These are phyloP conservation scores for Carnegiea gigantea DNA, from an alignment of 179 eudicot species.

Conservation along the genomic window DNA sequence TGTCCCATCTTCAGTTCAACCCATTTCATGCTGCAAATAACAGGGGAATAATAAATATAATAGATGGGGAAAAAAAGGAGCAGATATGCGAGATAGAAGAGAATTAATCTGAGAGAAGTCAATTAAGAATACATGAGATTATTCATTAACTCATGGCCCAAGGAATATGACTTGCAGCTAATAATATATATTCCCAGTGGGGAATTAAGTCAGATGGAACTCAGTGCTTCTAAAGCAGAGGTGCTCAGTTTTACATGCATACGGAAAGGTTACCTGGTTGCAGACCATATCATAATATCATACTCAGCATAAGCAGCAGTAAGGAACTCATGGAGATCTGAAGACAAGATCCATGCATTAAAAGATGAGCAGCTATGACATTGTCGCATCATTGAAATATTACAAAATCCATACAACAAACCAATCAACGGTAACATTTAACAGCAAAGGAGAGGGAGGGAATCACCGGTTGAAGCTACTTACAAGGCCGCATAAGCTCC, in stretches of 20 bases:
- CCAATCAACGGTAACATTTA: too few species aligned
- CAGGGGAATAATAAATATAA: neutral
- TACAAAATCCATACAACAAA: slow-evolving; percentile 9
- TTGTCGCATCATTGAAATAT: neutral
- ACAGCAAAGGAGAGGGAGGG: too few species aligned
- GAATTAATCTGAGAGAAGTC: neutral
- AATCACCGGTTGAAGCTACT: slow-evolving; percentile 27
- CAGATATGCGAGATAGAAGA: neutral
- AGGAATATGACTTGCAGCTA: neutral
- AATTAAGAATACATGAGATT: neutral
- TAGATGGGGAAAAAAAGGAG: neutral
- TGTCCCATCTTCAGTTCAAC: slow-evolving; percentile 94
- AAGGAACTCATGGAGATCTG: slow-evolving; percentile 96
- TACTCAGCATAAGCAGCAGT: slow-evolving; percentile 93
- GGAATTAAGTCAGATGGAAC: neutral
- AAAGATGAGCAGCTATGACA: neutral
- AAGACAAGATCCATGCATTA: slow-evolving; percentile 12
- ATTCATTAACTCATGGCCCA: neutral
- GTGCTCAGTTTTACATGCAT: neutral
- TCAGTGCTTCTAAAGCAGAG: neutral
- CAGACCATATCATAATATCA: slow-evolving; percentile 99
- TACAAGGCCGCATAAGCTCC: slow-evolving; percentile 97
- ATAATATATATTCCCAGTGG: neutral
- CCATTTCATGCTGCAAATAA: slow-evolving; percentile 89
- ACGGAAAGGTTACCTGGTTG: slow-evolving; percentile 67